Evolutionary conservation across 164 flowering plant species (phyloP), one percentile per base, ranked within the genome.

Genomic region (Annona squamosa): DNA sequence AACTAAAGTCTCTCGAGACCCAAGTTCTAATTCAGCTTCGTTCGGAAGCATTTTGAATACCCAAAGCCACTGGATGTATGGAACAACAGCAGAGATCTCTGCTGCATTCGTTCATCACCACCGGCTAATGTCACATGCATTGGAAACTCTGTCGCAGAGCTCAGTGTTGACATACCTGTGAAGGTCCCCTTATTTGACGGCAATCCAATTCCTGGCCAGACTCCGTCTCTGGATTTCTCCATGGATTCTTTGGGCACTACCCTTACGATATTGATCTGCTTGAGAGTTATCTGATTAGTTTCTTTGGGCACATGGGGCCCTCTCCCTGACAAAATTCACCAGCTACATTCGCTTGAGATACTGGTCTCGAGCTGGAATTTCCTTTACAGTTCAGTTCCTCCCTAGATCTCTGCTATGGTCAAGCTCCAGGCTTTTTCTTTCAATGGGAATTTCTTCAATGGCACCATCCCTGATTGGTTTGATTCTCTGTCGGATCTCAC

Each of bases 221-320:
- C 91, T 46, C 68, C 89, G 59, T 89, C 97, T 56, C 77, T 69
- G 65, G 75, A 67, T 46, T 90, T 92, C 83, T 89, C 92, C 2
- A 79, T 89, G 75, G 97, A 92, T 75, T 88, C 97, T 52, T 85
- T 92, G 72, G 80, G 87, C 0, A 78, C 88, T 5, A 92, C 95
- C 4, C 69, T 92, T 69, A 76, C 95, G 4, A 88, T 91, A 78
- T 73, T 92, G 37, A 82, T 73, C 64, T 84, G 75, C 77, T 83
- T 92, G 82, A 89, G 76, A 78, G 85, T 79, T 65, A 88, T 92
- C 62, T 79, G 85, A 52, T 74, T 92, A 67, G 92, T 87, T 72
- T 85, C 93, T 73, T 72, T 92, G 73, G 97, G 97, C 46, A 86
- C 90, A 19, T 92, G 97, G 97, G 97, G 97, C 46, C 81, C 91